A percentile compares a stretch with the other conserved stretches of the same genome.
Evolutionary conservation across 768 basidiomycete species (phyloP).

Genomic region (Suillus paluster): DNA sequence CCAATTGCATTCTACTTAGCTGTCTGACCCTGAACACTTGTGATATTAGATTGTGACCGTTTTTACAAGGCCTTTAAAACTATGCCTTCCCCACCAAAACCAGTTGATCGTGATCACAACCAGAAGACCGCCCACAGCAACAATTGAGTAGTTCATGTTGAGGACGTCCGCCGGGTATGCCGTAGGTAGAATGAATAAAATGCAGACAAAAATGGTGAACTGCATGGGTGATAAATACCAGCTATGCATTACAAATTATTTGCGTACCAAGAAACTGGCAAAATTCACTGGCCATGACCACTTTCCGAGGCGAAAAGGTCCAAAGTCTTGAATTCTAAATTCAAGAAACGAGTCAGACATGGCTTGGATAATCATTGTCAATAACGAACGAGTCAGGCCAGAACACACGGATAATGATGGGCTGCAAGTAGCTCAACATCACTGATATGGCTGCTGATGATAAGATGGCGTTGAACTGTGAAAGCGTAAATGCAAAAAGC

Average conservation of each 20-base stretch:
- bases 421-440: slow-evolving; percentile 62
- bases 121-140: slow-evolving; percentile 53
- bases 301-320: slow-evolving; percentile 54
- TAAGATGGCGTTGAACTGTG: slow-evolving; percentile 57
- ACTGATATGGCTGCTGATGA: slow-evolving; percentile 61
- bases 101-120: slow-evolving; percentile 50
- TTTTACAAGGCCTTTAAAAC: slow-evolving; percentile 50
- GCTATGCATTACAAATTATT: slow-evolving; percentile 14
- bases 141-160: slow-evolving; percentile 63
- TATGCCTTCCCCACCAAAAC: slow-evolving; percentile 50
- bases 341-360: slow-evolving; percentile 51
- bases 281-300: slow-evolving; percentile 61
- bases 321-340: slow-evolving; percentile 49
- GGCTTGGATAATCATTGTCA: slow-evolving; percentile 32
- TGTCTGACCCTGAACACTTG: not conserved
- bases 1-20: not conserved
- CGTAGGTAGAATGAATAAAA: slow-evolving; percentile 62
- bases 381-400: slow-evolving; percentile 54
- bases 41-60: slow-evolving; percentile 26
- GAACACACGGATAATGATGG: slow-evolving; percentile 60
- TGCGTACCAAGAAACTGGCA: slow-evolving; percentile 45
- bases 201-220: slow-evolving; percentile 57
- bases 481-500: not conserved
- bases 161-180: slow-evolving; percentile 49
- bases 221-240: slow-evolving; percentile 19